These are phyloP conservation scores for Rhizophagus sp. DNA, from an alignment of 192 early-diverging fungal species.

Conservation along the genomic window DNA sequence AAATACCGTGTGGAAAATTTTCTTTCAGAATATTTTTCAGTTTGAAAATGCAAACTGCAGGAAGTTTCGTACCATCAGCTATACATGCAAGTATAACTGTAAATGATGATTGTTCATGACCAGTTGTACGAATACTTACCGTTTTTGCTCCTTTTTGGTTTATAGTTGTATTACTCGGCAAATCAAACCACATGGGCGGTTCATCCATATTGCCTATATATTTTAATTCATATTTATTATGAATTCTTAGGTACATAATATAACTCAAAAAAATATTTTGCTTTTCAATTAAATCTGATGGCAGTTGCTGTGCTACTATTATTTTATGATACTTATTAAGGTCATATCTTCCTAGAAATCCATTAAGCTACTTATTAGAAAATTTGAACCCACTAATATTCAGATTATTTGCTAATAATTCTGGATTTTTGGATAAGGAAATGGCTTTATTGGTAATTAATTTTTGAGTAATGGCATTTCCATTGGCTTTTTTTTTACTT, in stretches of 20 bases:
- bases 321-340: neutral
- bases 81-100: too few species aligned
- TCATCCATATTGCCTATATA: slow-evolving; percentile 23
- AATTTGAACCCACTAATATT: neutral
- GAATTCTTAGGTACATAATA: neutral
- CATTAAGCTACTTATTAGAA: neutral
- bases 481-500: neutral
- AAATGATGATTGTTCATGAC: too few species aligned
- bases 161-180: neutral
- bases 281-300: slow-evolving; percentile 4
- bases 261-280: slow-evolving; percentile 9
- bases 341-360: neutral
- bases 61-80: neutral
- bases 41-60: neutral
- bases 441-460: neutral
- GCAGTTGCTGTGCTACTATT: slow-evolving; percentile 11
- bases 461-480: neutral
- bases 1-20: neutral
- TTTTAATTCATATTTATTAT: slow-evolving; percentile 15
- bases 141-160: neutral
- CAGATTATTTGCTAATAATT: neutral
- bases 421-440: neutral
- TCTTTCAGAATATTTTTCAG: neutral
- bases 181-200: slow-evolving; percentile 7
- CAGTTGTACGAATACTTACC: neutral